Evolutionary conservation across 768 basidiomycete species (phyloP).

Genomic region (Rhodotorula kratochvilovae): DNA sequence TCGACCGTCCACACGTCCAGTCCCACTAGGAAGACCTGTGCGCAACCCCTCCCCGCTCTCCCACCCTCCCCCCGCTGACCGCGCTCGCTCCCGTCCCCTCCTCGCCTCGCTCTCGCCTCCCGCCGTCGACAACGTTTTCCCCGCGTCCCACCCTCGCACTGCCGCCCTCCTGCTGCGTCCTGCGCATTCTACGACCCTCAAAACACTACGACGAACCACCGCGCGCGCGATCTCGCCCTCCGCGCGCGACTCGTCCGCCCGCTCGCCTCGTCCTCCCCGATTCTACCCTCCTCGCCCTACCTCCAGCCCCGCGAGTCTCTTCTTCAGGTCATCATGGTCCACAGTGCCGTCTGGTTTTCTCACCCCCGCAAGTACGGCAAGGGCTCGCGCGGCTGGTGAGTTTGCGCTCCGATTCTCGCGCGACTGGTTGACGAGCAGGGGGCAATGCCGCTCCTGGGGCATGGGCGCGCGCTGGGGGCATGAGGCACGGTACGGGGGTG

Average conservation of each 20-base stretch:
- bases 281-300: neutral
- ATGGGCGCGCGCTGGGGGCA: neutral
- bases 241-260: neutral
- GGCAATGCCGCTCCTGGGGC: too few species aligned
- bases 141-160: too few species aligned
- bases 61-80: neutral
- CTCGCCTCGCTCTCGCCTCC: too few species aligned
- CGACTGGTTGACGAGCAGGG: neutral
- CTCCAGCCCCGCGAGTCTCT: neutral
- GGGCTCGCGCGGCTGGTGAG: constrained; percentile 42
- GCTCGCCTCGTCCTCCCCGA: neutral
- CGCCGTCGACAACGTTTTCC: neutral
- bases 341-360: constrained; percentile 44
- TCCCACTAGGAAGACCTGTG: neutral
- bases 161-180: too few species aligned
- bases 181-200: too few species aligned
- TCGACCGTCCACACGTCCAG: neutral
- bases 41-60: neutral
- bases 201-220: too few species aligned
- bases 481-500: neutral
- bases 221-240: too few species aligned
- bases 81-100: too few species aligned
- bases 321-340: constrained; percentile 37
- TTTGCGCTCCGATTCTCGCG: neutral
- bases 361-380: constrained; percentile 45